Conservation (phyloP, 805 yeast species). For the Ogataea ganodermae region DNA sequence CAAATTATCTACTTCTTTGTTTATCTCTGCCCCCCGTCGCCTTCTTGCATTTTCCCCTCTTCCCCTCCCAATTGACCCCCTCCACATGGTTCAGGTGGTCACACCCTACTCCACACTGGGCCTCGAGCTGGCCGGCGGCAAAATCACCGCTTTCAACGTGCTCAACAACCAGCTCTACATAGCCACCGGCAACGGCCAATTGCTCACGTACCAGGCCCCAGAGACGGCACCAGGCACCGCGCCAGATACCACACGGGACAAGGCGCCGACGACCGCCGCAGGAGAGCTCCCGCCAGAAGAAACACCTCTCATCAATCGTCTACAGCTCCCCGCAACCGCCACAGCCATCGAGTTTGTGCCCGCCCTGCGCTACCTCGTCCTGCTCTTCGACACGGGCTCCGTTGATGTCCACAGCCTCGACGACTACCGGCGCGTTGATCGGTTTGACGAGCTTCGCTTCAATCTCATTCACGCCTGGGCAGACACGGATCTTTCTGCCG, state of each 20-base stretch:
- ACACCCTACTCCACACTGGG: conserved; percentile 20
- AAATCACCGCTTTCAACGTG: conserved; percentile 24
- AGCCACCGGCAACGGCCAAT: conserved; percentile 23
- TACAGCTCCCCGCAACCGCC: conserved; percentile 25
- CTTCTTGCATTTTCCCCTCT: background rate
- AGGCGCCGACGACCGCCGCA: background rate
- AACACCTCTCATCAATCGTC: conserved; percentile 19
- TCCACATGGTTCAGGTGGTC: conserved; percentile 21
- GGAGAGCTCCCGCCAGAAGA: conserved; percentile 18
- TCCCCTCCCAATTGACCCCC: background rate
- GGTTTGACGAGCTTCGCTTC: conserved; percentile 37
- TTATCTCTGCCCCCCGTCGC: no score
- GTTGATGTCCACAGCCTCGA: conserved; percentile 36
- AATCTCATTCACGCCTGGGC: conserved; percentile 30
- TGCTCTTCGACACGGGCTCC: conserved; percentile 31
- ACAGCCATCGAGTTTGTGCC: conserved; percentile 36
- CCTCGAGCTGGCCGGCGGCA: conserved; percentile 13
- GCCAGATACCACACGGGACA: conserved; percentile 3
- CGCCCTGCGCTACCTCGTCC: conserved; percentile 34
- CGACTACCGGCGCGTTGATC: conserved; percentile 33
- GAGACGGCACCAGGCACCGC: background rate
- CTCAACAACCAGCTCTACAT: conserved; percentile 23
- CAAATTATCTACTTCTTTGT: no score
- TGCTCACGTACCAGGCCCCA: conserved; percentile 25
- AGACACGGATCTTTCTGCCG: conserved; percentile 12